phyloP scores from a whole-genome alignment of 768 basidiomycete species.

The Xerocomellus amylosporus region DNA sequence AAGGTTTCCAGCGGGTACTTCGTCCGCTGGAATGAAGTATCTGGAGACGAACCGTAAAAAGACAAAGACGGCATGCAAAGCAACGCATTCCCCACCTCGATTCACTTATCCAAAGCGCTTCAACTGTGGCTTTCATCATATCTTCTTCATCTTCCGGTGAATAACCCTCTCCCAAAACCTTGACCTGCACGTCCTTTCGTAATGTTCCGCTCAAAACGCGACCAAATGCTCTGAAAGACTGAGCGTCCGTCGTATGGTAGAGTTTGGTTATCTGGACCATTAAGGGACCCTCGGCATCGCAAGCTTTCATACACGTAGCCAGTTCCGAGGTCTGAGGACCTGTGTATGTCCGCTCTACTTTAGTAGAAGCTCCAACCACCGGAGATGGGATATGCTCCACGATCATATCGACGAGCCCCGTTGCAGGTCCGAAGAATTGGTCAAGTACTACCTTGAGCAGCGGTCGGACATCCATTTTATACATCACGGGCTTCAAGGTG shows the following conservation, averaged over 20 bases:
- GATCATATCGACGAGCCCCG: slow-evolving; percentile 91
- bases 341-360: slow-evolving; percentile 83
- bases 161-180: slow-evolving; percentile 97
- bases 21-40: slow-evolving; percentile 88
- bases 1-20: slow-evolving; percentile 87
- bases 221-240: slow-evolving; percentile 94
- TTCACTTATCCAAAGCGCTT: slow-evolving; percentile 89
- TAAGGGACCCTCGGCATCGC: slow-evolving; percentile 80
- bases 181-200: slow-evolving; percentile 76
- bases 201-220: slow-evolving; percentile 92
- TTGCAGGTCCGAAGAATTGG: slow-evolving; percentile 92
- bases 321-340: slow-evolving; percentile 84
- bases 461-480: slow-evolving; percentile 98
- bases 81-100: slow-evolving; percentile 56
- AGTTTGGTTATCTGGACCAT: slow-evolving; percentile 94
- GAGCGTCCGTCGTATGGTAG: slow-evolving; percentile 95
- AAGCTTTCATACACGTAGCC: slow-evolving; percentile 75
- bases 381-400: slow-evolving; percentile 89
- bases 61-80: background rate
- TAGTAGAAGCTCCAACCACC: slow-evolving; percentile 50
- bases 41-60: slow-evolving; percentile 39
- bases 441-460: slow-evolving; percentile 89
- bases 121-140: slow-evolving; percentile 81
- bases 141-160: slow-evolving; percentile 99
- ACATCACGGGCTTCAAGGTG: slow-evolving; percentile 86